phyloP scores from a whole-genome alignment of 306 rosid species.

The Gleditsia sinensis region DNA sequence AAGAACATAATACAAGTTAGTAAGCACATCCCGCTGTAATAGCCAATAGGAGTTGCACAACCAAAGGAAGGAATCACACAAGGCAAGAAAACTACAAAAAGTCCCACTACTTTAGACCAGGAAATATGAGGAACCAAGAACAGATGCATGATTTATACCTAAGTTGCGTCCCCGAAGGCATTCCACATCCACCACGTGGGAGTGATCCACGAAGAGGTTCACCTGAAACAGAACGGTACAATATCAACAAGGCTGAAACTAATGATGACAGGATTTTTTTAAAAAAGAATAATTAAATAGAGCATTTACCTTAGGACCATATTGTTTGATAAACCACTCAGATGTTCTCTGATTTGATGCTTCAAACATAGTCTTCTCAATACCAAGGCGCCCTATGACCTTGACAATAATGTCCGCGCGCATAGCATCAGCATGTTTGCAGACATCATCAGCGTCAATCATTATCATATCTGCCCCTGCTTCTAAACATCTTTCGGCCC shows the following conservation, averaged over 20 bases:
- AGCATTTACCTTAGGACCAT: conserved; percentile 76
- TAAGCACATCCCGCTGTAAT: neutral
- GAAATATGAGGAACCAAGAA: conserved; percentile 66
- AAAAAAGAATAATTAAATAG: neutral
- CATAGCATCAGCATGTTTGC: conserved; percentile 60
- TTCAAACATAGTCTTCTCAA: conserved; percentile 94
- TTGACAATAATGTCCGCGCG: conserved; percentile 78
- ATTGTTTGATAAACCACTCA: conserved; percentile 88
- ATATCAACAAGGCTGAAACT: neutral
- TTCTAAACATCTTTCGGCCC: conserved; percentile 93
- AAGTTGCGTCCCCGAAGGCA: conserved; percentile 85
- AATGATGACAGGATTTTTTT: neutral
- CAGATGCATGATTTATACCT: conserved; percentile 75
- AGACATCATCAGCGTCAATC: conserved; percentile 82
- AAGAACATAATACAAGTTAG: neutral
- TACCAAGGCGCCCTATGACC: conserved; percentile 88
- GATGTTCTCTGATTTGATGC: conserved; percentile 75
- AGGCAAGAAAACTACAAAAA: neutral
- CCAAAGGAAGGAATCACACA: neutral
- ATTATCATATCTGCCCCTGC: conserved; percentile 96
- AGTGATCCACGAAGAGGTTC: conserved; percentile 89
- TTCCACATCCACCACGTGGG: conserved; percentile 85
- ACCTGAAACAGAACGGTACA: conserved; percentile 54
- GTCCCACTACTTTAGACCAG: conserved; percentile 39
- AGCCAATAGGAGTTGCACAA: conserved; percentile 8